A percentile compares a stretch with the other conserved stretches of the same genome.
These are phyloP conservation scores for Torulaspora pretoriensis DNA, from an alignment of 1,139 yeast species.

Conservation along the genomic window DNA sequence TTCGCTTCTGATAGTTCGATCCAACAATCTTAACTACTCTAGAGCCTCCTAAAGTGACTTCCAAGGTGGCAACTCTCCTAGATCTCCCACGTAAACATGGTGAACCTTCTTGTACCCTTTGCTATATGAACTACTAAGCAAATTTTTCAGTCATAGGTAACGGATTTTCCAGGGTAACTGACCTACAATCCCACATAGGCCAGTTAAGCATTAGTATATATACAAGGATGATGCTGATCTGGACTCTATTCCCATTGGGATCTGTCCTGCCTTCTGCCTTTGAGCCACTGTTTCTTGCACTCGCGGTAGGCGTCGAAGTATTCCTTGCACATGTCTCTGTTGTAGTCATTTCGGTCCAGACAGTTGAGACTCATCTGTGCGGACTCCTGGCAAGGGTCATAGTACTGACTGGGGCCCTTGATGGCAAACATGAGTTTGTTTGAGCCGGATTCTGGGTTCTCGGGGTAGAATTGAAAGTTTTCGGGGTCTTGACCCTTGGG, in stretches of 20 bases:
- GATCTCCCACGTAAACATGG: not conserved
- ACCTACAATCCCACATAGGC: not conserved
- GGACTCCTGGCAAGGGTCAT: constrained; percentile 90
- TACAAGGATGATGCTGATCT: not conserved
- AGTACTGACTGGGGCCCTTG: constrained; percentile 78
- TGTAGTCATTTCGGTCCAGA: constrained; percentile 69
- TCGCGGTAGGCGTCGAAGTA: constrained; percentile 91
- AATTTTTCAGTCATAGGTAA: constrained; percentile 9
- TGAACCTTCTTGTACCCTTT: constrained; percentile 8
- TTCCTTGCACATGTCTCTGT: constrained; percentile 70
- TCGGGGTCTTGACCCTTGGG: constrained; percentile 25
- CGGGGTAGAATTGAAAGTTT: constrained; percentile 68
- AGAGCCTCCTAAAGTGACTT: not conserved
- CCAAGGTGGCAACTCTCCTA: not conserved
- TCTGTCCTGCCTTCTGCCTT: constrained; percentile 39
- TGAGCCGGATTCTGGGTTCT: constrained; percentile 45
- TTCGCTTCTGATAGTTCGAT: not conserved
- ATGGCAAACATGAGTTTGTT: constrained; percentile 38
- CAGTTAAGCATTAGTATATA: not conserved
- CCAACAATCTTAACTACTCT: not conserved
- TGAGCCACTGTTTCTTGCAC: constrained; percentile 76
- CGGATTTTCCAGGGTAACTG: constrained; percentile 6
- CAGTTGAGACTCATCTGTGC: constrained; percentile 83
- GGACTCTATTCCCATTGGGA: constrained; percentile 26
- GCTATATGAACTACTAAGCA: constrained; percentile 6